These are phyloP conservation scores for Pinus tabuliformis DNA, from an alignment of 75 land plant species.

Conservation along the genomic window DNA sequence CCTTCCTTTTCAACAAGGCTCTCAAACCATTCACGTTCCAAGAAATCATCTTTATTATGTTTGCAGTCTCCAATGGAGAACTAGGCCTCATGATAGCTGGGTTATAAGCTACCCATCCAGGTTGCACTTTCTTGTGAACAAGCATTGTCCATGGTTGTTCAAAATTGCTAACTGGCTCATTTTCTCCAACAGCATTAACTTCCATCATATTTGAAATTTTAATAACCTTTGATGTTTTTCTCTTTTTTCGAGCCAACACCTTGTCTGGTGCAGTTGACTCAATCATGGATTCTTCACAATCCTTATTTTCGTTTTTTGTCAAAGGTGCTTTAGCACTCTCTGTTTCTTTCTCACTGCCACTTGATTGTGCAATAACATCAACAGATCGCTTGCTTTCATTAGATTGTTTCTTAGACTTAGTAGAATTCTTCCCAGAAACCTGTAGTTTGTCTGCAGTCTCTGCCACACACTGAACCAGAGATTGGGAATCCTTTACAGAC, in stretches of 20 bases:
- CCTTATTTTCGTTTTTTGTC: neutral
- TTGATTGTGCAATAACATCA: neutral
- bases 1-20: conserved; percentile 61
- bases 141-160: conserved; percentile 79
- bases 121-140: conserved; percentile 80
- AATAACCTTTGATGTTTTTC: neutral
- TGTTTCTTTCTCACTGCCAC: neutral
- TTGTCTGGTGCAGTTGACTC: neutral
- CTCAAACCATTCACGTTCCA: conserved; percentile 98
- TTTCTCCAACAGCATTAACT: neutral
- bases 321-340: neutral
- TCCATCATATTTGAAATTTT: neutral
- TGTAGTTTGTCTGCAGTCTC: neutral
- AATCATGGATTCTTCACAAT: conserved; percentile 1
- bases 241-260: conserved; percentile 11
- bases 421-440: neutral
- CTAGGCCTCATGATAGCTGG: conserved; percentile 70
- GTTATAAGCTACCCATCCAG: conserved; percentile 83
- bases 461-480: neutral
- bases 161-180: neutral
- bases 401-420: neutral
- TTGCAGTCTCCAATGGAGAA: conserved; percentile 26
- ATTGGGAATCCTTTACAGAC: conserved; percentile 1
- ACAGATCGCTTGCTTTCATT: neutral
- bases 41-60: conserved; percentile 68